Evolutionary conservation across 768 basidiomycete species (phyloP).

Genomic region (Phlebiopsis gigantea): DNA sequence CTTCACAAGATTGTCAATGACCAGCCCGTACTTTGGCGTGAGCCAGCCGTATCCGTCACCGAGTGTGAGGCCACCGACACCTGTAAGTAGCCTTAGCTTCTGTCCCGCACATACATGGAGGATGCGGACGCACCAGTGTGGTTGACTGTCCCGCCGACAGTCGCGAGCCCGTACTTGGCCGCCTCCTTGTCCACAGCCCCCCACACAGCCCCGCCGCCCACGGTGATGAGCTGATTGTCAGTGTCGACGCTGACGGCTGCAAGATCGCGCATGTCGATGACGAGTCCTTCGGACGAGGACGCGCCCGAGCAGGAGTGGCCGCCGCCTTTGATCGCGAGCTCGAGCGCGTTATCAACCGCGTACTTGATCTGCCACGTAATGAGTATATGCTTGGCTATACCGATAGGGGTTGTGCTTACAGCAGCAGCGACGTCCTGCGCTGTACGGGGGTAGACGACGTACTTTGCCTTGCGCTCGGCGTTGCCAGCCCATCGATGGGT

Average conservation of each 20-base stretch:
- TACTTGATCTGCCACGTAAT: constrained; percentile 3
- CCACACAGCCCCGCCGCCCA: constrained; percentile 30
- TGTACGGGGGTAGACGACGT: constrained; percentile 3
- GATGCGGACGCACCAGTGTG: constrained; percentile 8
- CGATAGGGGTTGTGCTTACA: background rate
- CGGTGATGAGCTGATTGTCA: constrained; percentile 21
- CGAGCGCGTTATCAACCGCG: constrained; percentile 5
- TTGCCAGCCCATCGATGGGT: constrained; percentile 11
- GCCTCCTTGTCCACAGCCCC: constrained; percentile 20
- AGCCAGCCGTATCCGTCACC: constrained; percentile 15
- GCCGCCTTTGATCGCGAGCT: constrained; percentile 21
- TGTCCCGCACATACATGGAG: background rate
- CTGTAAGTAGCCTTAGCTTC: background rate
- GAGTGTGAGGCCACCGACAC: constrained; percentile 13
- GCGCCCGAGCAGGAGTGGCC: constrained; percentile 27
- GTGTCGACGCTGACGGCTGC: constrained; percentile 23
- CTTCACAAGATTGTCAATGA: constrained; percentile 13
- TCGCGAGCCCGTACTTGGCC: constrained; percentile 19
- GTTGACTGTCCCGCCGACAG: constrained; percentile 12
- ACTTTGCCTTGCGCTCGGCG: constrained; percentile 2
- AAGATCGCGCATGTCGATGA: constrained; percentile 28
- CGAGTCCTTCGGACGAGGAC: constrained; percentile 28
- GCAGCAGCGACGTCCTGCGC: constrained; percentile 11
- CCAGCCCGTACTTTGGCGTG: constrained; percentile 19
- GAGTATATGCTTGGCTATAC: background rate